phyloP scores from a whole-genome alignment of 257 asterid genomes.

The Solanum bulbocastanum region DNA sequence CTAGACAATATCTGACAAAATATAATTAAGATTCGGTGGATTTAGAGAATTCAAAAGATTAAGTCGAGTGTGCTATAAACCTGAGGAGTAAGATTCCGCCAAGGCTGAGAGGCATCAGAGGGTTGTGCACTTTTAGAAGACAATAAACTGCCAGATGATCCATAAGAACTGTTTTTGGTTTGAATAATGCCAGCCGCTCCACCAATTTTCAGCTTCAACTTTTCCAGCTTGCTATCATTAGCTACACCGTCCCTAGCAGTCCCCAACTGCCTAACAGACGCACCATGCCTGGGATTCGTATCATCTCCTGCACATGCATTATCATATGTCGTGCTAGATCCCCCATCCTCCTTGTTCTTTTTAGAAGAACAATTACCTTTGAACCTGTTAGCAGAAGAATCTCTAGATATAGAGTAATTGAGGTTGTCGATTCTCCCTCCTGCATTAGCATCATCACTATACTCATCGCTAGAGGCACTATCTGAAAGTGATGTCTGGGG shows the following conservation, averaged over 20 bases:
- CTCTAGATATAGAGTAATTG: conserved; percentile 62
- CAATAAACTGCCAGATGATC: conserved; percentile 40
- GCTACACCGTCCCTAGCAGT: conserved; percentile 26
- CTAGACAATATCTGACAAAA: not conserved
- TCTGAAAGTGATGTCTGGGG: conserved; percentile 44
- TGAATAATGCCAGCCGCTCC: conserved; percentile 60
- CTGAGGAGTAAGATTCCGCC: conserved; percentile 45
- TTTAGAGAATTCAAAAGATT: not conserved
- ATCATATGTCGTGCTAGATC: conserved; percentile 15
- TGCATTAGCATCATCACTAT: conserved; percentile 37
- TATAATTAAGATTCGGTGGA: not conserved
- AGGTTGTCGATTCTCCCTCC: conserved; percentile 60
- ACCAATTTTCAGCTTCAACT: conserved; percentile 72
- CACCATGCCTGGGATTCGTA: not conserved
- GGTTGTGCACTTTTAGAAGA: conserved; percentile 33
- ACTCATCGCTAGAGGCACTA: conserved; percentile 63
- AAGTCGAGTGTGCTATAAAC: conserved; percentile 15
- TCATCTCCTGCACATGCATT: conserved; percentile 18
- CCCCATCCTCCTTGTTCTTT: conserved; percentile 8
- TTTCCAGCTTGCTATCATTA: conserved; percentile 48
- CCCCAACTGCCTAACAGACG: not conserved
- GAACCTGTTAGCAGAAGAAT: conserved; percentile 21
- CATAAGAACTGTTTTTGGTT: conserved; percentile 46
- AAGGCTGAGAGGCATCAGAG: conserved; percentile 35
- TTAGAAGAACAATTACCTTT: conserved; percentile 9